Conservation (phyloP, 306 rosid species). For the Hippophae gyantsensis region DNA sequence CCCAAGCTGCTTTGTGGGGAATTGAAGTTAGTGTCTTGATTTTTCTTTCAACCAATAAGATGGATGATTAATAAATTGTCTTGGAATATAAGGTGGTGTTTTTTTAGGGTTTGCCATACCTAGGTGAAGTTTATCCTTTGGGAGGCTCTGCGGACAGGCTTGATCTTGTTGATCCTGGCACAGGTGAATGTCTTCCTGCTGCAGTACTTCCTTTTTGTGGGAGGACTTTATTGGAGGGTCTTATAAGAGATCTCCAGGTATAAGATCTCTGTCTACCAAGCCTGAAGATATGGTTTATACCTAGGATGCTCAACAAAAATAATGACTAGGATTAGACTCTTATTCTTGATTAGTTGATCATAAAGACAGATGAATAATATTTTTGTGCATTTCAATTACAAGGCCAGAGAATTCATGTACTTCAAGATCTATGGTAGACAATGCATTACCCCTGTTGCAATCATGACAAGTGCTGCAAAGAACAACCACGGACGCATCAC, state of each 20-base stretch:
- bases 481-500: conserved; percentile 66
- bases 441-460: conserved; percentile 89
- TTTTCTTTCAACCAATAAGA: conserved; percentile 2
- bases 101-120: conserved; percentile 87
- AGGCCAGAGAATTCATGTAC: conserved; percentile 97
- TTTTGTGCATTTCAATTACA: conserved; percentile 24
- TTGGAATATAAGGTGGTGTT: conserved; percentile 37
- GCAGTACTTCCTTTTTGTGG: conserved; percentile 97
- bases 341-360: not conserved
- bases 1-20: conserved; percentile 97
- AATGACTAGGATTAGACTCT: conserved; percentile 13
- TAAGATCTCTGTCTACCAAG: conserved; percentile 25
- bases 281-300: conserved; percentile 7
- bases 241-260: conserved; percentile 99
- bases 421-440: conserved; percentile 79
- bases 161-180: conserved; percentile 69
- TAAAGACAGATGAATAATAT: conserved; percentile 11
- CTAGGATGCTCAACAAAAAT: conserved; percentile 13
- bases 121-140: conserved; percentile 96
- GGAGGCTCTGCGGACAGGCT: conserved; percentile 99
- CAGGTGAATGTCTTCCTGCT: conserved; percentile 95
- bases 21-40: conserved; percentile 59
- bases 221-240: conserved; percentile 90
- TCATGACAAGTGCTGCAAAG: conserved; percentile 96
- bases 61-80: conserved; percentile 16